Base-by-base conservation (phyloP, 768 basidiomycete species). In the Calocybe cyanea region DNA sequence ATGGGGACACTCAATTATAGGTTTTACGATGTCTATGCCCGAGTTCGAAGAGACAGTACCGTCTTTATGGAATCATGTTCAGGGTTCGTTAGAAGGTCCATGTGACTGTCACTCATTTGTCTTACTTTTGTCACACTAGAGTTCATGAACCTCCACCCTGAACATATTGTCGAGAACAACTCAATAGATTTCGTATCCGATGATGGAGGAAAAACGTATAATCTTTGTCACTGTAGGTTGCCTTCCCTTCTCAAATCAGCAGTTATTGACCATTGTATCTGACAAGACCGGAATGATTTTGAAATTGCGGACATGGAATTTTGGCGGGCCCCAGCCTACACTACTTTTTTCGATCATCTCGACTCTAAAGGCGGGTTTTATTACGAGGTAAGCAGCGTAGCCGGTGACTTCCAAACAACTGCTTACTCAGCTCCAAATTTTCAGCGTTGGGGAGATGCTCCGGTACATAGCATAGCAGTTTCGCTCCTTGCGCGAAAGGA, bases 31-130 rank as follows among this genome's bases (percentile, higher is more conserved):
- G 15, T 76, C 83, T 0, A 71, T 91, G 41, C 82, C 78, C 50
- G 90, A 94, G 60, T 89, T 81, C 57, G 75, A 76, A 34, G 75
- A 78, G 39, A 94, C 91, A 1, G 87, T 94, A 33, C 77, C 81
- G 2, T 84, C 88, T 0, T 67, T 94, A 0, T 94, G 90, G 90
- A 62, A 71, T 7, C 70, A 76, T 5, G 81, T 85, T 18, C 80
- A 78, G 70, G 80, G 87, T 81, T 7, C 7, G 17, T 14, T n/a
- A 32, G 31, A 8, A 32, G 9, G n/a, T n/a, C n/a, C 31, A 32
- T 32, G 31, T 28, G 10, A 25, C 9, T 18, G 21, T 21, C 6
- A 38, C 69, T 24, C 51, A 28, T 28, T 11, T 28, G 6, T 28
- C 11, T 28, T 28, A 6, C 25, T 28, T 28, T 28, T 5, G 25